A percentile compares a stretch with the other conserved stretches of the same genome.
These are phyloP conservation scores for Haematococcus lacustris DNA, from an alignment of 139 green algal genomes.

Conservation along the genomic window DNA sequence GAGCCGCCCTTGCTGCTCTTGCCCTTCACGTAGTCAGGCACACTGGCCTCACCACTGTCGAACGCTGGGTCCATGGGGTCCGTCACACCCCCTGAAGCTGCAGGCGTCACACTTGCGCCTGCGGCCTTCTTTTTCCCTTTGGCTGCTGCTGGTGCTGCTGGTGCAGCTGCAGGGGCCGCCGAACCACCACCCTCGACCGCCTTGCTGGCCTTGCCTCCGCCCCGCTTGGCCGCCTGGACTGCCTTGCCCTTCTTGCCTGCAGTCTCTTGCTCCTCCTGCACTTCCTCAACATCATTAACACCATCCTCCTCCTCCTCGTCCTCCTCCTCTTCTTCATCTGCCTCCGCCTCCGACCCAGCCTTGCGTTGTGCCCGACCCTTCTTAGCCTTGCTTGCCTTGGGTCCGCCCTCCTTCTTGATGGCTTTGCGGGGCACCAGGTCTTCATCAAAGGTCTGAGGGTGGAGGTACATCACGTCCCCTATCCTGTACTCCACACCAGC, in stretches of 20 bases:
- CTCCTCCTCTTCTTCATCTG: neutral
- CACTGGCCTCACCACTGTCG: neutral
- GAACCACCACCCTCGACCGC: no score
- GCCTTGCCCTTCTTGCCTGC: neutral
- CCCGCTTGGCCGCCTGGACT: neutral
- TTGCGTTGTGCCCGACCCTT: neutral
- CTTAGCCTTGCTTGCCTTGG: neutral
- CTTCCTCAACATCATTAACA: constrained; percentile 5
- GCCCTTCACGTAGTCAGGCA: neutral
- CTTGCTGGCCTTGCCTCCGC: constrained; percentile 19
- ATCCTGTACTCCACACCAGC: constrained; percentile 47
- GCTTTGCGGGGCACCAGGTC: neutral
- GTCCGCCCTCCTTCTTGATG: neutral
- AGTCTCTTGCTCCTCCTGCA: neutral
- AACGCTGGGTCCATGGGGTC: neutral
- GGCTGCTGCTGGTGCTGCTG: no score
- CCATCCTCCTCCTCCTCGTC: neutral
- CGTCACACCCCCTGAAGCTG: neutral
- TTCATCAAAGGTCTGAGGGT: constrained; percentile 15
- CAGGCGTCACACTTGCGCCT: no score
- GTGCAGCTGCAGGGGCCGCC: no score
- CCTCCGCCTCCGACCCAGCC: neutral
- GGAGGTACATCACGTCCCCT: constrained; percentile 76
- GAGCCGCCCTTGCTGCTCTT: constrained; percentile 14
- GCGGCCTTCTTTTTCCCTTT: neutral